Evolutionary conservation across 495 filamentous ascomycete species (phyloP).

Genomic region (Podospora conica): DNA sequence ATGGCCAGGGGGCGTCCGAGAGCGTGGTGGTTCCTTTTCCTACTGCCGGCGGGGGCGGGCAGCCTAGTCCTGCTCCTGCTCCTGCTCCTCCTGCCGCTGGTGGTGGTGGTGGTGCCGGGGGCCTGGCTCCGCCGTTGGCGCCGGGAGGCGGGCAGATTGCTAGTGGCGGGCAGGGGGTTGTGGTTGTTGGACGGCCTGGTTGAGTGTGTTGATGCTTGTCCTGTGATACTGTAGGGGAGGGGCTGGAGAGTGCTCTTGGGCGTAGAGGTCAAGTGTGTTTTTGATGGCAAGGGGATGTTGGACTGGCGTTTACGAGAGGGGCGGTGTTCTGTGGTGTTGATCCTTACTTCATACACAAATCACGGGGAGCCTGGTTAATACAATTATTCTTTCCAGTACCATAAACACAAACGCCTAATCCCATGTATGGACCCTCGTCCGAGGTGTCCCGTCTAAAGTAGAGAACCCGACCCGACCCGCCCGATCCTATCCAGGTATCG

Average conservation of each 20-base stretch:
- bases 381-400: not conserved
- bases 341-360: too few relatives aligned
- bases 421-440: not conserved
- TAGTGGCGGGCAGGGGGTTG: not conserved
- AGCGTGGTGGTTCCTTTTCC: not conserved
- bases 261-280: too few relatives aligned
- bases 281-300: too few relatives aligned
- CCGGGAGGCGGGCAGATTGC: not conserved
- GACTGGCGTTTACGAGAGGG: too few relatives aligned
- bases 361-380: too few relatives aligned
- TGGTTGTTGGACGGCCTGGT: not conserved
- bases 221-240: too few relatives aligned
- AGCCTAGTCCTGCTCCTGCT: not conserved
- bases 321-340: too few relatives aligned
- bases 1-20: not conserved
- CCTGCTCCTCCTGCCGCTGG: not conserved
- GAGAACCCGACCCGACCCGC: not conserved
- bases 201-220: too few relatives aligned
- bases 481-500: not conserved
- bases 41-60: too few relatives aligned
- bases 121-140: not conserved
- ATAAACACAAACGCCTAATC: not conserved
- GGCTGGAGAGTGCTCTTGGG: too few relatives aligned
- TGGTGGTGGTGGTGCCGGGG: not conserved
- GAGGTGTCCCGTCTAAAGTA: not conserved